phyloP scores from a whole-genome alignment of 768 basidiomycete genomes.

The Lactarius psammicola region DNA sequence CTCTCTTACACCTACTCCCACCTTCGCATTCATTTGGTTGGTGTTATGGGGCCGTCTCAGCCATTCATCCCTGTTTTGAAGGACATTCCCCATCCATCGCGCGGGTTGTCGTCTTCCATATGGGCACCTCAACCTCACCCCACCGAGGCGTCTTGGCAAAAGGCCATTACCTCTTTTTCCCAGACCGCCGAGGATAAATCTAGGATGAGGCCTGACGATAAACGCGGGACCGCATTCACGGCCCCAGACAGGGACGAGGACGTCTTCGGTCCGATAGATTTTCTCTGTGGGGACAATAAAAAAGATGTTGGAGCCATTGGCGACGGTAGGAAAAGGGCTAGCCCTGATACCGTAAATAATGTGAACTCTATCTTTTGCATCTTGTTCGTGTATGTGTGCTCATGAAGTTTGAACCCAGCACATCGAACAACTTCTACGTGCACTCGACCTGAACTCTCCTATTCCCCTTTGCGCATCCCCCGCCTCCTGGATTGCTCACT shows the following conservation, averaged over 20 bases:
- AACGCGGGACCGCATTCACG: constrained; percentile 33
- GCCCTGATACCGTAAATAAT: constrained; percentile 54
- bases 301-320: constrained; percentile 70
- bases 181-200: constrained; percentile 42
- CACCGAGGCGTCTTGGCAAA: constrained; percentile 65
- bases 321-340: constrained; percentile 68
- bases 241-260: constrained; percentile 51
- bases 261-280: constrained; percentile 58
- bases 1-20: constrained; percentile 24
- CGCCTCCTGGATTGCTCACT: constrained; percentile 43
- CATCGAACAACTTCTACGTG: constrained; percentile 76
- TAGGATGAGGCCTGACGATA: constrained; percentile 30
- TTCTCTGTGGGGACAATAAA: constrained; percentile 41
- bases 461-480: constrained; percentile 43
- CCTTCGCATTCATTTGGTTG: constrained; percentile 6
- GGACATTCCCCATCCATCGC: constrained; percentile 25
- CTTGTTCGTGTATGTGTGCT: constrained; percentile 23
- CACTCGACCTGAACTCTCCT: constrained; percentile 77
- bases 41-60: constrained; percentile 26
- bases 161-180: constrained; percentile 56
- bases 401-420: constrained; percentile 46
- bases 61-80: constrained; percentile 26
- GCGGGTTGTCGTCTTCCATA: constrained; percentile 48
- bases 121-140: constrained; percentile 83
- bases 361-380: constrained; percentile 40